Evolutionary conservation across 345 rosid species (phyloP).

Genomic region (Camelina sativa): DNA sequence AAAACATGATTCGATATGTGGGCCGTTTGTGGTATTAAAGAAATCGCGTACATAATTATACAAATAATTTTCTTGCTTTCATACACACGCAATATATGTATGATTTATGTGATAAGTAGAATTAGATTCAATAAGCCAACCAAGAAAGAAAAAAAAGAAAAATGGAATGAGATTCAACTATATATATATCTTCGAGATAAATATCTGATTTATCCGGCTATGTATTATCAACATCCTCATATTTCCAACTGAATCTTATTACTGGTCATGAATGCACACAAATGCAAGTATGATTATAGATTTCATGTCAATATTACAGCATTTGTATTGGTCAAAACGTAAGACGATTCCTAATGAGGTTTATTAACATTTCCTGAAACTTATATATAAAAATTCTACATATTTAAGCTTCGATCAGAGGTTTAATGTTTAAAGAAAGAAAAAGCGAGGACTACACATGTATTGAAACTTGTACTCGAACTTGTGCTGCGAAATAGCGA

Average conservation of each 20-base stretch:
- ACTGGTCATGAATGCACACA: not conserved
- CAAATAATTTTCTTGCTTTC: constrained; percentile 32
- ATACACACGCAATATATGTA: constrained; percentile 1
- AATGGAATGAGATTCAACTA: constrained; percentile 23
- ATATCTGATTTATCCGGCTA: constrained; percentile 8
- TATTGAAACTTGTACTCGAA: constrained; percentile 33
- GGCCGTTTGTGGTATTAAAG: constrained; percentile 28
- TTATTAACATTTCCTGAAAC: not conserved
- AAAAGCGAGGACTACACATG: constrained; percentile 19
- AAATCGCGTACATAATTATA: constrained; percentile 11
- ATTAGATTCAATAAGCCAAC: constrained; percentile 34
- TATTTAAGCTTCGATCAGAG: not conserved
- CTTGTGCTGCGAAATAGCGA: too few species aligned
- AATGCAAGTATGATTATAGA: too few species aligned
- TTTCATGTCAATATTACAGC: too few species aligned
- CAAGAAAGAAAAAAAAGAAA: not conserved
- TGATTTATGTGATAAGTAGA: constrained; percentile 17
- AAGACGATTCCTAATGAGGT: not conserved
- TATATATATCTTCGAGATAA: not conserved
- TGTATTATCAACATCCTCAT: constrained; percentile 11
- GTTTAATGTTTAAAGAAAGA: not conserved
- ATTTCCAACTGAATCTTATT: constrained; percentile 17
- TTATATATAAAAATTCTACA: not conserved
- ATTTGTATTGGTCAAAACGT: not conserved
- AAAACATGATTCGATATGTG: constrained; percentile 46